Evolutionary conservation across 225 moss, liverwort and hornwort genomes (phyloP).

Genomic region (Asterella californica): DNA sequence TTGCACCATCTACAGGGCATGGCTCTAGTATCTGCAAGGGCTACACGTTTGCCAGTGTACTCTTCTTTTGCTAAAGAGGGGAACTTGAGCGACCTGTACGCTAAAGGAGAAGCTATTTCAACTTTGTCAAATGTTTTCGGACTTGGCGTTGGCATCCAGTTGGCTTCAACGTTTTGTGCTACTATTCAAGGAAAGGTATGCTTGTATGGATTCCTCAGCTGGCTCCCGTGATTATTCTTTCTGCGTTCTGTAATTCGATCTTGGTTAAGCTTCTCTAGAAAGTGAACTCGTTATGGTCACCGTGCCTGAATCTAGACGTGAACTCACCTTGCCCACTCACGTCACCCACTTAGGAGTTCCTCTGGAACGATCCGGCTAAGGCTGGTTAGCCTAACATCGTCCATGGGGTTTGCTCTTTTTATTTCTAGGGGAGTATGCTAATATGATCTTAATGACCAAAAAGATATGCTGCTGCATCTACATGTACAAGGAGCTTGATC

Average conservation of each 20-base stretch:
- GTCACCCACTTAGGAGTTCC: too few relatives aligned
- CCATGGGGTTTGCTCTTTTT: too few relatives aligned
- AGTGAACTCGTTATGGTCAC: not conserved
- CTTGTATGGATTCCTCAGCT: not conserved
- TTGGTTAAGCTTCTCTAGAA: not conserved
- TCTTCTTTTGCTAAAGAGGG: constrained; percentile 91
- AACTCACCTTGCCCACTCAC: too few relatives aligned
- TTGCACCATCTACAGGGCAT: constrained; percentile 56
- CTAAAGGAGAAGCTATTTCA: constrained; percentile 97
- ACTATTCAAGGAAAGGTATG: constrained; percentile 84
- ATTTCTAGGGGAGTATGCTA: too few relatives aligned
- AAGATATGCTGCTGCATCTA: too few relatives aligned
- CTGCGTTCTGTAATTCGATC: not conserved
- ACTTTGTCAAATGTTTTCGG: constrained; percentile 94
- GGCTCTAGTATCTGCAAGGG: constrained; percentile 96
- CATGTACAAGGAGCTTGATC: too few relatives aligned
- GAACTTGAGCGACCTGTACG: constrained; percentile 94
- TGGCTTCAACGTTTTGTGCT: constrained; percentile 84
- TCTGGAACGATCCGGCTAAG: too few relatives aligned
- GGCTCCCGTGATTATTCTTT: not conserved
- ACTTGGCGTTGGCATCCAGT: constrained; percentile 83
- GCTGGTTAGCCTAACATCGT: too few relatives aligned
- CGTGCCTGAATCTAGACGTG: not conserved
- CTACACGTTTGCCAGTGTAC: constrained; percentile 90
- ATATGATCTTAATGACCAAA: too few relatives aligned